Base-by-base conservation (phyloP, 305 asterid genomes). In the Plantago lanceolata region DNA sequence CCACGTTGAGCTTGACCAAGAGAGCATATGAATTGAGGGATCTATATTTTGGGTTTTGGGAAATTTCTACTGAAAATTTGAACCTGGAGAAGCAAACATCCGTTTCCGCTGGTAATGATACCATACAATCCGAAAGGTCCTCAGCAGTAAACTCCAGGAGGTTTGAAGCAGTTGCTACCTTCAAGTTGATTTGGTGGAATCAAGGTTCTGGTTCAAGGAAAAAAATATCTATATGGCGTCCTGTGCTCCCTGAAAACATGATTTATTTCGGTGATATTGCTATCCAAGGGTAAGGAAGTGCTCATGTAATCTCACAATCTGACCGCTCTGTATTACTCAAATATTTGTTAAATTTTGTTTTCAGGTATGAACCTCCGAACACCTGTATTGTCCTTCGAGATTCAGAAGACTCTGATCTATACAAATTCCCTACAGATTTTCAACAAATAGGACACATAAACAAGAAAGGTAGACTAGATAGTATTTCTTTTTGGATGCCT, bases 161-260 rank as follows among this genome's bases (percentile, higher is more conserved):
- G 66, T 70, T 78, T 71, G 98, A 87, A 79, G 85, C 88, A 29
- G 88, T 87, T 76, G 96, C 97, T 19, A 84, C 95, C 69, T 92
- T 84, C 75, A 77, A 72, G 66, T 76, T 89, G 77, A 79, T 92
- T 71, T 92, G 98, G 98, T 89, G 90, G 95, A 92, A 89, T 76
- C 94, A 89, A 79, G 97, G 95, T 61, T 87, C 92, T 70, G 90
- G 88, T 68, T 85, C 95, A 63, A 84, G 98, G 74, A 92, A 85
- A 79, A 82, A 80, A 78, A 69, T 92, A 70, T 92, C 98, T 33
- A 78, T 92, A 56, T 92, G 98, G 98, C 97, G 97, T 47, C 98
- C 98, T 45, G 83, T 84, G 50, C 84, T 87, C 48, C 82, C 94
- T 48, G 87, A 84, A 73, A 93, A 94, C 78, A 85, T 84, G 91